These are phyloP conservation scores for Exserohilum turcica DNA, from an alignment of 2,329 filamentous ascomycete species.

Conservation along the genomic window DNA sequence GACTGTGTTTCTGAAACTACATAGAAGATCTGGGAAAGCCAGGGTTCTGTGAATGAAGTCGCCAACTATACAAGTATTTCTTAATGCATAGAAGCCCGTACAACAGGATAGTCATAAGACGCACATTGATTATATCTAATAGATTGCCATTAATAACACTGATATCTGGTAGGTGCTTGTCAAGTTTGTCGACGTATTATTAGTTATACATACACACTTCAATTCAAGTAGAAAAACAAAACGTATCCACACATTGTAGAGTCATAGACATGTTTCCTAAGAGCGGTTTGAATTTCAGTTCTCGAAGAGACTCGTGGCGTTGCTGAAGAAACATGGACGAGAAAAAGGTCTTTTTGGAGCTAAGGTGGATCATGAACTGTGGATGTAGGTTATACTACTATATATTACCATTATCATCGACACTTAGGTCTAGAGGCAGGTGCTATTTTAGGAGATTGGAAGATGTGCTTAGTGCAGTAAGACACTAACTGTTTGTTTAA, in stretches of 20 bases:
- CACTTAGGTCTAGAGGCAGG: background rate
- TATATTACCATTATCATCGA: slow-evolving; percentile 10
- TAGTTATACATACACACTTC: too few relatives aligned
- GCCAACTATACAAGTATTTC: too few relatives aligned
- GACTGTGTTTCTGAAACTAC: background rate
- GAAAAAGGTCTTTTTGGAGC: background rate
- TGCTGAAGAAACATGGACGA: background rate
- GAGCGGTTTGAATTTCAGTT: background rate
- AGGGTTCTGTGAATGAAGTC: too few relatives aligned
- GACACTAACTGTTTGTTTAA: background rate
- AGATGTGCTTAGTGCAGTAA: background rate
- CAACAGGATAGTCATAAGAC: too few relatives aligned
- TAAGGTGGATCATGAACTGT: slow-evolving; percentile 12
- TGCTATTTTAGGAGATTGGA: background rate
- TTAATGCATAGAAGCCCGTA: too few relatives aligned
- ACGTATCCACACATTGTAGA: slow-evolving; percentile 17
- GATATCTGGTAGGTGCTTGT: too few relatives aligned
- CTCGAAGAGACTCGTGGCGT: background rate
- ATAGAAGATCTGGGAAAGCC: background rate
- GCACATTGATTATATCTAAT: too few relatives aligned
- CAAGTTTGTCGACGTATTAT: too few relatives aligned
- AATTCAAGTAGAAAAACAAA: too few relatives aligned
- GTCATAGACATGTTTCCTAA: slow-evolving; percentile 3
- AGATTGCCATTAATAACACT: too few relatives aligned
- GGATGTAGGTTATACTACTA: slow-evolving; percentile 13